phyloP scores from a whole-genome alignment of 352 stramenopile genomes.

The Pythium monospermum region DNA sequence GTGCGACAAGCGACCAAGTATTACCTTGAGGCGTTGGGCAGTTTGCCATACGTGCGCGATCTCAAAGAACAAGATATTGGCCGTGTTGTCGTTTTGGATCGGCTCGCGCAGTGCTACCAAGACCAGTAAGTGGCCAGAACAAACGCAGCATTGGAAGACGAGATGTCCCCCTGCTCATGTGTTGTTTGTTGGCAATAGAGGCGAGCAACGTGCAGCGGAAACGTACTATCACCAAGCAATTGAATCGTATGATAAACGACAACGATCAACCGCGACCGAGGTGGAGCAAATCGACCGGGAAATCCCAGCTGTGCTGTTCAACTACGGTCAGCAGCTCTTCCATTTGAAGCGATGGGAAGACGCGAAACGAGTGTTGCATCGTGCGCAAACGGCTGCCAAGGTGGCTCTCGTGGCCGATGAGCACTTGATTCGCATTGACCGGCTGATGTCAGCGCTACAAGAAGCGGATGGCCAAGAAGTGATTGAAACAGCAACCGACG shows the following conservation, averaged over 20 bases:
- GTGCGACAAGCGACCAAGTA: conserved; percentile 43
- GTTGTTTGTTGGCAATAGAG: conserved; percentile 9
- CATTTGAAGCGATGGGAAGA: conserved; percentile 28
- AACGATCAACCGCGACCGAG: not conserved
- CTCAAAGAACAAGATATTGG: conserved; percentile 30
- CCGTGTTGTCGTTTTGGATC: conserved; percentile 68
- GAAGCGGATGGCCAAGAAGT: no score
- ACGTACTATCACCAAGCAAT: conserved; percentile 41
- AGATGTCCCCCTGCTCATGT: no score
- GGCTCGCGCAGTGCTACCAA: conserved; percentile 75
- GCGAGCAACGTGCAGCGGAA: conserved; percentile 26
- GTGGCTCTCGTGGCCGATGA: conserved; percentile 3
- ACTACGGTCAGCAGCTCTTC: conserved; percentile 29
- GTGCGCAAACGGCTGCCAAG: conserved; percentile 4
- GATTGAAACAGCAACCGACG: no score
- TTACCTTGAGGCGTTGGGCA: conserved; percentile 64
- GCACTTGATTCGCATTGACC: conserved; percentile 13
- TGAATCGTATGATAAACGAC: conserved; percentile 20
- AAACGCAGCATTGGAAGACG: no score
- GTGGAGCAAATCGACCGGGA: conserved; percentile 24
- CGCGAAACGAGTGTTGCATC: conserved; percentile 8
- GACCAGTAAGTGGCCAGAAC: conserved; percentile 32
- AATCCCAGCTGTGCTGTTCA: conserved; percentile 26
- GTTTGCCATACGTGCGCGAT: conserved; percentile 32
- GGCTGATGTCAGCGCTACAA: no score